Percentiles rank a stretch among this genome's conserved stretches.
phyloP scores from a whole-genome alignment of 768 basidiomycete genomes.

The Steccherinum ochraceum region DNA sequence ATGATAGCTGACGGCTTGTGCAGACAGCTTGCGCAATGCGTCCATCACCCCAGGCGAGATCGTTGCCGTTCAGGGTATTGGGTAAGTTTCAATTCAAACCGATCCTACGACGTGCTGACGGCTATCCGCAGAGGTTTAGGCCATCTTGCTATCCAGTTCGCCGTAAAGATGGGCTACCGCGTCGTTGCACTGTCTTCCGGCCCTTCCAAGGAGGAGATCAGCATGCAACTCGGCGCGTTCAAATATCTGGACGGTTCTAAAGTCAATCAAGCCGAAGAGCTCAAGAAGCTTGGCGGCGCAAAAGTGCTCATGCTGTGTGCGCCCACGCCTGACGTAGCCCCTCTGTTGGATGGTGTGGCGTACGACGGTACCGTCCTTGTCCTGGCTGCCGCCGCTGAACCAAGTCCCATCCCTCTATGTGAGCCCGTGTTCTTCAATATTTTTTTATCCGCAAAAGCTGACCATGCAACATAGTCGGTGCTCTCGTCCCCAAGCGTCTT shows the following conservation, averaged over 20 bases:
- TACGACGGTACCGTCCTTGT: conserved; percentile 17
- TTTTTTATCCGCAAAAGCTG: too few relatives aligned
- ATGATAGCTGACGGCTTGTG: neutral
- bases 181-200: conserved; percentile 28
- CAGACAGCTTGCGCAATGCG: conserved; percentile 24
- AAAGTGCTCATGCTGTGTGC: conserved; percentile 29
- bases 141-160: conserved; percentile 29
- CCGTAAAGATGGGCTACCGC: conserved; percentile 28
- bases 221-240: conserved; percentile 30
- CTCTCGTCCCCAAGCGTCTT: neutral
- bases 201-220: conserved; percentile 25
- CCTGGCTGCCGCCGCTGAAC: conserved; percentile 13
- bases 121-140: conserved; percentile 18
- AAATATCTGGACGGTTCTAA: conserved; percentile 27
- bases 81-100: conserved; percentile 7
- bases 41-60: conserved; percentile 26
- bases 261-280: conserved; percentile 20
- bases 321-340: conserved; percentile 15
- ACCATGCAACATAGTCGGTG: too few relatives aligned
- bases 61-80: conserved; percentile 32
- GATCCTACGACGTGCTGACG: neutral
- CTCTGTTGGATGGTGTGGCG: conserved; percentile 14
- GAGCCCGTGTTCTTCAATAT: too few relatives aligned
- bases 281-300: conserved; percentile 30
- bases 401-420: conserved; percentile 14